These are phyloP conservation scores for Raffaelea ambrosiae DNA, from an alignment of 2,329 filamentous ascomycete species.

Conservation along the genomic window DNA sequence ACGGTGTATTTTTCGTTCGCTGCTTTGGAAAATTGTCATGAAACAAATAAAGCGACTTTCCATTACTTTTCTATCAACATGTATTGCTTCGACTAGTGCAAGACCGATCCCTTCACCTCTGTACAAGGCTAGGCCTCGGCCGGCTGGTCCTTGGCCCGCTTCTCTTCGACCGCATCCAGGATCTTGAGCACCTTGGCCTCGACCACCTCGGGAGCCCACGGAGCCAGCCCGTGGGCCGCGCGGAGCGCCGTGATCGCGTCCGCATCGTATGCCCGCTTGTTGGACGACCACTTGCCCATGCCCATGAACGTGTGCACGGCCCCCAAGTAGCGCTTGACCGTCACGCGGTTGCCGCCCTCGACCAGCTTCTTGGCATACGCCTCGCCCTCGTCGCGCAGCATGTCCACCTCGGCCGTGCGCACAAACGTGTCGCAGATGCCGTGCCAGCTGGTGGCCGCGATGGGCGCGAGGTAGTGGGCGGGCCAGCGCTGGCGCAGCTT, in stretches of 20 bases:
- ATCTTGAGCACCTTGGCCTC: constrained; percentile 3
- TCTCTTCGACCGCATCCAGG: background rate
- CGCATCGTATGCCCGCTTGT: constrained; percentile 8
- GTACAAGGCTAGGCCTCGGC: no score
- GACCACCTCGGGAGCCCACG: background rate
- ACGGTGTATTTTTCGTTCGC: no score
- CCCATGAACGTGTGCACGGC: constrained; percentile 10
- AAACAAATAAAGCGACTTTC: no score
- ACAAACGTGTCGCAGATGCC: constrained; percentile 27
- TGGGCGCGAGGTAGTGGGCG: constrained; percentile 22
- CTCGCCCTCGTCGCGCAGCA: constrained; percentile 13
- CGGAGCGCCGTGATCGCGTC: constrained; percentile 9
- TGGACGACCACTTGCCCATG: background rate
- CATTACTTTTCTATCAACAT: no score
- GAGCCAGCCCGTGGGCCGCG: constrained; percentile 8
- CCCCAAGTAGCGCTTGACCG: constrained; percentile 9
- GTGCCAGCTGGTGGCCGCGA: constrained; percentile 31
- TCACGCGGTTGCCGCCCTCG: constrained; percentile 5
- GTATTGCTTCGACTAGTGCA: no score
- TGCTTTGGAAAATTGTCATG: no score
- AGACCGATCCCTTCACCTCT: no score
- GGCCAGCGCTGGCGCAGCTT: constrained; percentile 1
- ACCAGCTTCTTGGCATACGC: constrained; percentile 8
- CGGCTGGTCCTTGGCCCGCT: no score
- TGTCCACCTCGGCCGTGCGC: constrained; percentile 10